Percentiles rank a stretch among this genome's conserved stretches.
phyloP scores from a whole-genome alignment of 192 early-diverging fungal species.

The Piromyces sp. region DNA sequence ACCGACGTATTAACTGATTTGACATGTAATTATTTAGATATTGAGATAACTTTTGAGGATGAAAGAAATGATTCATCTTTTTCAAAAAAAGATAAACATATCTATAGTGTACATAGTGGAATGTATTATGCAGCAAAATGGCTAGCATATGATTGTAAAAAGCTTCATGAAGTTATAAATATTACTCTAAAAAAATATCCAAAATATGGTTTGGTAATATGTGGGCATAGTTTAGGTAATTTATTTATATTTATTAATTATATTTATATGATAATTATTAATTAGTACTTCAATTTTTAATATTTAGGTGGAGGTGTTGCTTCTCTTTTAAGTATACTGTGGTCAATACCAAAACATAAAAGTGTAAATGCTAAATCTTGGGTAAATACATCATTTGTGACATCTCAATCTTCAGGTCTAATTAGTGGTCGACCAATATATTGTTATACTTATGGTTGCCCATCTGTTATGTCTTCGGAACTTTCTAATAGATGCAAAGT shows the following conservation, averaged over 20 bases:
- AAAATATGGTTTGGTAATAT: conserved; percentile 64
- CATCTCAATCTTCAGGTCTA: conserved; percentile 22
- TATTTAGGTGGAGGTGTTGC: conserved; percentile 62
- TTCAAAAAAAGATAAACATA: too few relatives aligned
- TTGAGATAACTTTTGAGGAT: not conserved
- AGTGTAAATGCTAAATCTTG: not conserved
- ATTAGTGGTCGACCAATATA: conserved; percentile 57
- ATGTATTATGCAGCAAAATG: too few relatives aligned
- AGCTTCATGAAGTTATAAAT: conserved; percentile 30
- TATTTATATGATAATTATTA: too few relatives aligned
- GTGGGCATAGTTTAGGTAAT: conserved; percentile 54
- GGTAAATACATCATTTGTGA: too few relatives aligned
- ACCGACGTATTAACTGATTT: conserved; percentile 79
- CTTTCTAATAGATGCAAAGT: conserved; percentile 43
- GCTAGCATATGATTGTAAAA: too few relatives aligned
- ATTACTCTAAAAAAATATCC: conserved; percentile 50
- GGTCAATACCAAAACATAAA: conserved; percentile 27
- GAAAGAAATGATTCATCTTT: too few relatives aligned
- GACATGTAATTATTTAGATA: conserved; percentile 52
- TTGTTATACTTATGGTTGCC: conserved; percentile 72
- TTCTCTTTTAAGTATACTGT: conserved; percentile 52
- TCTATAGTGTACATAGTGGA: too few relatives aligned
- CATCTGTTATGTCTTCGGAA: conserved; percentile 51
- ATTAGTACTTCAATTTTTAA: too few relatives aligned
- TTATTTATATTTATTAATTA: too few relatives aligned